Percentiles rank a stretch among this genome's conserved stretches.
These are phyloP conservation scores for Gamarada debralockiae DNA, from an alignment of 495 filamentous ascomycete genomes.

Conservation along the genomic window DNA sequence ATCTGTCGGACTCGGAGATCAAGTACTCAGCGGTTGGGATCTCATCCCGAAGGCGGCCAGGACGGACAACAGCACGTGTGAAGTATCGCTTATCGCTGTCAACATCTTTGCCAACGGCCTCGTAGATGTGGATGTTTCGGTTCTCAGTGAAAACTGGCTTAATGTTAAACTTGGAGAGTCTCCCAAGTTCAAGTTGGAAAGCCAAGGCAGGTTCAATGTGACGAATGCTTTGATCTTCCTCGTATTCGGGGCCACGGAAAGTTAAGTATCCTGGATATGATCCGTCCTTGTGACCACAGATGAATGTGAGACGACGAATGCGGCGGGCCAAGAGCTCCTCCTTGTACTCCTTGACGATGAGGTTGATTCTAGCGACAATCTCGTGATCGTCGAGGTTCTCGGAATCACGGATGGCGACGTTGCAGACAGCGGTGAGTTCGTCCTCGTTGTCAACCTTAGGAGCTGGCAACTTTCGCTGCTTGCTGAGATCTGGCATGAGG, in stretches of 20 bases:
- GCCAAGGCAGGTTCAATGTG: slow-evolving; percentile 94
- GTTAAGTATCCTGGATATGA: slow-evolving; percentile 97
- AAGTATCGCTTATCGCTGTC: slow-evolving; percentile 98
- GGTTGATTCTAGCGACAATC: slow-evolving; percentile 67
- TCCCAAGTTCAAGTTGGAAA: slow-evolving; percentile 94
- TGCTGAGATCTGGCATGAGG: slow-evolving; percentile 67
- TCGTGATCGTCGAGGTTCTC: slow-evolving; percentile 84
- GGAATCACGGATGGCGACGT: slow-evolving; percentile 86
- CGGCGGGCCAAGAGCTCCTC: slow-evolving; percentile 75
- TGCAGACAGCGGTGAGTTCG: slow-evolving; percentile 85
- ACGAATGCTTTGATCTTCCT: slow-evolving; percentile 91
- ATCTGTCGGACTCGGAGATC: slow-evolving; percentile 91
- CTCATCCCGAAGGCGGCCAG: slow-evolving; percentile 90
- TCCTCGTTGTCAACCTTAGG: slow-evolving; percentile 50
- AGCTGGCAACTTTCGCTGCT: slow-evolving; percentile 61
- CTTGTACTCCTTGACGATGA: slow-evolving; percentile 75
- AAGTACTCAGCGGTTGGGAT: slow-evolving; percentile 97
- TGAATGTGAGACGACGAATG: slow-evolving; percentile 89
- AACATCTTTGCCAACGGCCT: slow-evolving; percentile 88
- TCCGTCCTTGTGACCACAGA: slow-evolving; percentile 91
- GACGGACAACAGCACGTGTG: slow-evolving; percentile 87
- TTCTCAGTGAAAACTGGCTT: slow-evolving; percentile 98
- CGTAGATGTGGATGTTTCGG: slow-evolving; percentile 97
- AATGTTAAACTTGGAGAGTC: slow-evolving; percentile 95
- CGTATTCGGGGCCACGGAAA: slow-evolving; percentile 87